Evolutionary conservation across 129 eudicot species (phyloP).

Genomic region (Dittrichia graveolens): DNA sequence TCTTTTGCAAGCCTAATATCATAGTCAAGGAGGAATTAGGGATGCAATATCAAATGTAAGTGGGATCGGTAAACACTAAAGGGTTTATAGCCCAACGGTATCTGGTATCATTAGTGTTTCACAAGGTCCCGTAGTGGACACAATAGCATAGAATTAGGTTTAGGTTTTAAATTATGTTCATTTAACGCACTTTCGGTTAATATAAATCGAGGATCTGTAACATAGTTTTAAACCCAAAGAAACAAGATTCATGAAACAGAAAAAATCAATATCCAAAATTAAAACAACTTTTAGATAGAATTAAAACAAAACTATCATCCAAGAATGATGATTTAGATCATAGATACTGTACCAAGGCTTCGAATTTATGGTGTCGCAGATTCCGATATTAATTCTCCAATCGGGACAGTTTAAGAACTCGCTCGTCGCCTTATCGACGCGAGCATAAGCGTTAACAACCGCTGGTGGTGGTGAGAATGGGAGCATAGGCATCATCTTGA

Average conservation of each 20-base stretch:
- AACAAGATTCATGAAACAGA: constrained; percentile 10
- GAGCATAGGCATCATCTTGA: constrained; percentile 20
- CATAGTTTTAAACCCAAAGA: background rate
- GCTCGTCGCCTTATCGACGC: constrained; percentile 94
- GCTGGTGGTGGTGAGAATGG: constrained; percentile 54
- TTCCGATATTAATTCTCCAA: constrained; percentile 78
- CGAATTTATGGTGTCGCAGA: constrained; percentile 74
- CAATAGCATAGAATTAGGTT: too few relatives aligned
- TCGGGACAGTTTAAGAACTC: constrained; percentile 79
- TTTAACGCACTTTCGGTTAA: too few relatives aligned
- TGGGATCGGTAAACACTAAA: too few relatives aligned
- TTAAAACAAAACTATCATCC: background rate
- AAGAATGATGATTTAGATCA: background rate
- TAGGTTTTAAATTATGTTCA: too few relatives aligned
- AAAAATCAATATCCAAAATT: constrained; percentile 6
- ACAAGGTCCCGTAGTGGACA: too few relatives aligned
- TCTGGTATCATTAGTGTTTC: too few relatives aligned
- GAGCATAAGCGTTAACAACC: constrained; percentile 50
- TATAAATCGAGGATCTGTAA: too few relatives aligned
- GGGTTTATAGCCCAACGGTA: too few relatives aligned
- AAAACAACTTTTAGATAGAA: background rate
- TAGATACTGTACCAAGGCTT: constrained; percentile 49
- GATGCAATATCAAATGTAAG: too few relatives aligned
- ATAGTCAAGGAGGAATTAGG: background rate
- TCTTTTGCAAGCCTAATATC: constrained; percentile 81